These are phyloP conservation scores for Curvularia sp. DNA, from an alignment of 2,329 filamentous ascomycete genomes.

Conservation along the genomic window DNA sequence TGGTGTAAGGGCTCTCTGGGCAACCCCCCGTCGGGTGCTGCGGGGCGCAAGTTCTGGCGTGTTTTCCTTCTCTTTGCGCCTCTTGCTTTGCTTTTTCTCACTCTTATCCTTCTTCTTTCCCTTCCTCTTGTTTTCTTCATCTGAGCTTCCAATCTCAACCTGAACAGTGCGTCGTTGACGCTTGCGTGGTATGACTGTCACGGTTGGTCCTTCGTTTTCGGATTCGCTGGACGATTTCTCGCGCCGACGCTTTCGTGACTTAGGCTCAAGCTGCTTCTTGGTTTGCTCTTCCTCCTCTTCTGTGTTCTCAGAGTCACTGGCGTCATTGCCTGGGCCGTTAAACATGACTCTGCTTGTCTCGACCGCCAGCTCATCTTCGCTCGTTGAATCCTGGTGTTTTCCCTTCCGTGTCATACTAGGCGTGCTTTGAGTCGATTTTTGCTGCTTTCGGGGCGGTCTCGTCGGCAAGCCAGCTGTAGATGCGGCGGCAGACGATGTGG, in stretches of 20 bases:
- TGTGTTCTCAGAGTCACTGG: constrained; percentile 16
- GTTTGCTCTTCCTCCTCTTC: constrained; percentile 24
- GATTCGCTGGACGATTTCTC: constrained; percentile 13
- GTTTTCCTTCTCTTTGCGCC: neutral
- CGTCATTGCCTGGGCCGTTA: constrained; percentile 29
- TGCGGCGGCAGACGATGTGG: constrained; percentile 6
- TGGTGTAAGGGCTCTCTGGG: constrained; percentile 7
- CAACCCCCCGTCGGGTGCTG: constrained; percentile 13
- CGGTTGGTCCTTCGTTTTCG: constrained; percentile 12
- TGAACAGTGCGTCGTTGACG: constrained; percentile 13
- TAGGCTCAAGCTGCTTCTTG: constrained; percentile 9
- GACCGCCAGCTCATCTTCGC: constrained; percentile 34
- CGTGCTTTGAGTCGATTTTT: constrained; percentile 30
- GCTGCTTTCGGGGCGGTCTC: constrained; percentile 15
- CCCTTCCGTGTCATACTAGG: constrained; percentile 22
- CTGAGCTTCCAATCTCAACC: constrained; percentile 5
- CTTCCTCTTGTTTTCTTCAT: constrained; percentile 10
- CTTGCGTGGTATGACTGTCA: constrained; percentile 26
- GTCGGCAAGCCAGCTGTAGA: constrained; percentile 16
- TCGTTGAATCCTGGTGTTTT: constrained; percentile 26
- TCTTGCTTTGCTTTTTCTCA: constrained; percentile 1
- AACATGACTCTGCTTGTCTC: constrained; percentile 33
- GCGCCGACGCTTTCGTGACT: constrained; percentile 30
- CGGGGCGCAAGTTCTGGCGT: constrained; percentile 11
- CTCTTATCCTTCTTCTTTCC: constrained; percentile 5